A percentile compares a stretch with the other conserved stretches of the same genome.
These are phyloP conservation scores for Chondrostereum purpureum DNA, from an alignment of 1,284 basidiomycete genomes.

Conservation along the genomic window DNA sequence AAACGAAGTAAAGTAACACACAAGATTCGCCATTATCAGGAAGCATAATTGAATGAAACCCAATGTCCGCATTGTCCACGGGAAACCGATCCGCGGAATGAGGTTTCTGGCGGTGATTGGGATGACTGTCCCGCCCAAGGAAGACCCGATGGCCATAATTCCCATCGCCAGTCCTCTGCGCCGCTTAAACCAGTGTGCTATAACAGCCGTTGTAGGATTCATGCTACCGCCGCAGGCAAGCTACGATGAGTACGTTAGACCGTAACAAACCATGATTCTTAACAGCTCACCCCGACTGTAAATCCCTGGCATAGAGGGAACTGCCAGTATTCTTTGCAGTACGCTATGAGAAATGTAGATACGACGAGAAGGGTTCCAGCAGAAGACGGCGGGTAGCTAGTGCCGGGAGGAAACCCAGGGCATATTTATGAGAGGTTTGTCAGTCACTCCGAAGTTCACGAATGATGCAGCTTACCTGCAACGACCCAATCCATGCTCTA, in stretches of 20 bases:
- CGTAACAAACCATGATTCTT: no score
- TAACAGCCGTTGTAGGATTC: slow-evolving; percentile 28
- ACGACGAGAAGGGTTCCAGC: slow-evolving; percentile 34
- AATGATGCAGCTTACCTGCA: slow-evolving; percentile 31
- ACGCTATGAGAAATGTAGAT: slow-evolving; percentile 39
- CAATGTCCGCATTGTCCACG: slow-evolving; percentile 56
- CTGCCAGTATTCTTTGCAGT: slow-evolving; percentile 45
- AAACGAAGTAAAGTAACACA: slow-evolving; percentile 13
- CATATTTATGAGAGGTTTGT: slow-evolving; percentile 13
- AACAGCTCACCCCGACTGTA: slow-evolving; percentile 30
- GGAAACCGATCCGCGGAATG: slow-evolving; percentile 39
- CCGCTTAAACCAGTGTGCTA: slow-evolving; percentile 36
- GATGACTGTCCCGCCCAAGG: slow-evolving; percentile 33
- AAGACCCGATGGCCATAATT: slow-evolving; percentile 24
- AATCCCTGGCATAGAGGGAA: slow-evolving; percentile 39
- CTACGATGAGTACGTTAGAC: no score
- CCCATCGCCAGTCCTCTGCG: slow-evolving; percentile 25
- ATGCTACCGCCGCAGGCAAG: slow-evolving; percentile 27
- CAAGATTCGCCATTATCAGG: slow-evolving; percentile 38
- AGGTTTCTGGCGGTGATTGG: slow-evolving; percentile 34
- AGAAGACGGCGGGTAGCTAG: slow-evolving; percentile 30
- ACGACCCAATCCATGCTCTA: slow-evolving; percentile 54
- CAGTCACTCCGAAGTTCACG: background rate
- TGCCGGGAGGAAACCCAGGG: slow-evolving; percentile 29
- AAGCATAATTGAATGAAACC: slow-evolving; percentile 44